Evolutionary conservation across 192 early-diverging fungal genomes (phyloP).

Genomic region (Coemansia erecta): DNA sequence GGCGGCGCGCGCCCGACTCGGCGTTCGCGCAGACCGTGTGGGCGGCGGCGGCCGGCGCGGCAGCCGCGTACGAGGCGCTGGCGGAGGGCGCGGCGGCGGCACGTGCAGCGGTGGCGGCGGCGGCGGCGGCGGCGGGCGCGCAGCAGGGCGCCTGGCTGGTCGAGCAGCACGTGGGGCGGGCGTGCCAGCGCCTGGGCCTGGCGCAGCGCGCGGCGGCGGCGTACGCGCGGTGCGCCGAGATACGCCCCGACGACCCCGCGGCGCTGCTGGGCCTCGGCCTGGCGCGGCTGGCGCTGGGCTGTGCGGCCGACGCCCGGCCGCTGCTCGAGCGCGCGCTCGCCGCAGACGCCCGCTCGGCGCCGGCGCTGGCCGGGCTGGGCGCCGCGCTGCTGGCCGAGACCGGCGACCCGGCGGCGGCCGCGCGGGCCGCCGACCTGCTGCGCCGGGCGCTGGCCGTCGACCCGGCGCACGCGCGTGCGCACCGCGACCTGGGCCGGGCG

Average conservation of each 20-base stretch:
- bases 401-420: no score
- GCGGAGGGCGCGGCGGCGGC: conserved; percentile 22
- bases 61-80: conserved; percentile 11
- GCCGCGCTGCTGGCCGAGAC: conserved; percentile 59
- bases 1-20: conserved; percentile 19
- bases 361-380: conserved; percentile 67
- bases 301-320: conserved; percentile 56
- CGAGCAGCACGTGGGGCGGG: conserved; percentile 61
- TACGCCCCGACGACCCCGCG: conserved; percentile 35
- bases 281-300: conserved; percentile 52
- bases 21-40: conserved; percentile 35
- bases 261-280: conserved; percentile 56
- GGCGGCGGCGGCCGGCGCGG: conserved; percentile 7
- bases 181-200: conserved; percentile 57
- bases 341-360: conserved; percentile 30
- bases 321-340: conserved; percentile 58
- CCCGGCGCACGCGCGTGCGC: conserved; percentile 11
- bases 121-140: conserved; percentile 5
- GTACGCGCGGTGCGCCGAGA: conserved; percentile 56
- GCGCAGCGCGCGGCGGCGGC: conserved; percentile 59
- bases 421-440: no score
- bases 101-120: conserved; percentile 9
- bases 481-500: conserved; percentile 53
- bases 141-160: conserved; percentile 10
- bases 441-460: no score